These are phyloP conservation scores for Sphaerobolus stellatus DNA, from an alignment of 1,284 basidiomycete genomes.

Conservation along the genomic window DNA sequence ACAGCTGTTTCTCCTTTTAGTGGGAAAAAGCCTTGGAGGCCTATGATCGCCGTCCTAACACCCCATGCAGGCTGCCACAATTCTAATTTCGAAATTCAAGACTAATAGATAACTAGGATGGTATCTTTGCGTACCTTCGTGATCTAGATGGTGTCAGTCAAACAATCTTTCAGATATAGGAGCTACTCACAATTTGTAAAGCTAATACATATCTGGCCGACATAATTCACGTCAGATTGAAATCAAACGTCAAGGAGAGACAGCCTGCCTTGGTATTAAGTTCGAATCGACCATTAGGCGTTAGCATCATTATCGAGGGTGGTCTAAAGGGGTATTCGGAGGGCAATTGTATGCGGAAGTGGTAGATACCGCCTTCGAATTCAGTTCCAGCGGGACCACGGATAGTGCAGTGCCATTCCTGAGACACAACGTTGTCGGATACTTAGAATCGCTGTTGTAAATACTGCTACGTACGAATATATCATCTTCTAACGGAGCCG, in stretches of 20 bases:
- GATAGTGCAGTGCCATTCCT: conserved; percentile 98
- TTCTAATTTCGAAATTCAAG: conserved; percentile 60
- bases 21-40: conserved; percentile 89
- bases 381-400: conserved; percentile 85
- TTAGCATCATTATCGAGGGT: conserved; percentile 91
- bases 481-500: conserved; percentile 87
- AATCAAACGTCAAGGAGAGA: conserved; percentile 11
- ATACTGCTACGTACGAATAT: conserved; percentile 64
- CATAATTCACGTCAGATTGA: background rate
- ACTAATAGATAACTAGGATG: background rate
- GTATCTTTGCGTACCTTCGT: conserved; percentile 4
- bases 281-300: conserved; percentile 94
- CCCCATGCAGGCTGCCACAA: conserved; percentile 98
- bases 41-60: conserved; percentile 92
- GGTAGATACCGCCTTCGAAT: conserved; percentile 89
- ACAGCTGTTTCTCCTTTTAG: conserved; percentile 86
- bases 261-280: conserved; percentile 85
- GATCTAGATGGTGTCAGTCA: conserved; percentile 16
- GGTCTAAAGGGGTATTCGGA: conserved; percentile 94
- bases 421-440: conserved; percentile 23
- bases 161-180: conserved; percentile 12
- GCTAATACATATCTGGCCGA: conserved; percentile 83
- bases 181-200: conserved; percentile 75
- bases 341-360: conserved; percentile 88
- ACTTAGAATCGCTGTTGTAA: conserved; percentile 14